Evolutionary conservation across 2,329 filamentous ascomycete species (phyloP).

Genomic region (Sordariomycetes sp.): DNA sequence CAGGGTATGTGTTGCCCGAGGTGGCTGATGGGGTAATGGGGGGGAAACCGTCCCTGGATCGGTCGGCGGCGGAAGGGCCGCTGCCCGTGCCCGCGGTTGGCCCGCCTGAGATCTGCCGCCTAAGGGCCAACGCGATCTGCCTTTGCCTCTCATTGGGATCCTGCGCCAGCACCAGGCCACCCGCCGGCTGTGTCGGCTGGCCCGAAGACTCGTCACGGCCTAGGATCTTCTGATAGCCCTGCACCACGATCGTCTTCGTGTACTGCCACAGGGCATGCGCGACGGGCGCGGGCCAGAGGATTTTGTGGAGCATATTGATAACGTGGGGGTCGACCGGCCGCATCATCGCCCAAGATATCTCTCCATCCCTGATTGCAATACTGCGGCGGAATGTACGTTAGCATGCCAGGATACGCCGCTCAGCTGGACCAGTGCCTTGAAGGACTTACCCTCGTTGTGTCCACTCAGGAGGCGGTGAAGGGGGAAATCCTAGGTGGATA

Average conservation of each 20-base stretch:
- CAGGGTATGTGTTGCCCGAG: too few relatives aligned
- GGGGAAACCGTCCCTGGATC: neutral
- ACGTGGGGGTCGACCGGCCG: neutral
- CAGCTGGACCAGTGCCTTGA: neutral
- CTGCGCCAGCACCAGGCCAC: neutral
- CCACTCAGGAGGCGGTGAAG: neutral
- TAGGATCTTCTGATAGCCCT: neutral
- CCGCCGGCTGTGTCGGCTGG: neutral
- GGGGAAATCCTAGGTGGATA: slow-evolving; percentile 20
- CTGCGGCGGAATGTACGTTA: neutral
- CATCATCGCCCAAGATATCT: neutral
- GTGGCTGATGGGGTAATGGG: neutral
- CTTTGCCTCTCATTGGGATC: neutral
- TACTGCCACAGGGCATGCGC: neutral
- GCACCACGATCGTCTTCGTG: neutral
- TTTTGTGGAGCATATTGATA: neutral
- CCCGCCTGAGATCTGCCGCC: neutral
- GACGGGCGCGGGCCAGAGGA: slow-evolving; percentile 1
- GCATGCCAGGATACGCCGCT: neutral
- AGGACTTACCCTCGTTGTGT: neutral
- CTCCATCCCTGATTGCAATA: neutral
- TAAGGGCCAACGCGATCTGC: neutral
- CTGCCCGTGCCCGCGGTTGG: neutral
- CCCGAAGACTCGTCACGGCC: too few relatives aligned
- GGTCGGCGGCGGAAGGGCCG: neutral